Conservation (phyloP, 148 eudicot genomes). For the Selenicereus undatus region DNA sequence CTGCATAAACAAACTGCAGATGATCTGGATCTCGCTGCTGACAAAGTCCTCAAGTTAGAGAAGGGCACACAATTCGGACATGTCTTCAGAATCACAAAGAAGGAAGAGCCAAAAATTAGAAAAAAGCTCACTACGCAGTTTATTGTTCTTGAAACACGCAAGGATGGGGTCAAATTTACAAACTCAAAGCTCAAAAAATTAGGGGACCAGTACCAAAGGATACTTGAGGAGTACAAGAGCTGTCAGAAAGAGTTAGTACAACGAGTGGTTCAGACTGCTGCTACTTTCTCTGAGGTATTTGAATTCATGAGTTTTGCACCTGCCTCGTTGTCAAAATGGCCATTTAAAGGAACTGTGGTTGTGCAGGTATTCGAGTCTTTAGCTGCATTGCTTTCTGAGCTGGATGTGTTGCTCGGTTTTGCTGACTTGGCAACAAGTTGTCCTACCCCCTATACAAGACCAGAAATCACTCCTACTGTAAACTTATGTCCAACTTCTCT, state of each 20-base stretch:
- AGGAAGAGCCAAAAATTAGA: slow-evolving; percentile 93
- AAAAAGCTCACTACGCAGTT: slow-evolving; percentile 84
- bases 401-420: slow-evolving; percentile 95
- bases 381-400: slow-evolving; percentile 64
- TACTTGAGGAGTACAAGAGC: slow-evolving; percentile 73
- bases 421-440: slow-evolving; percentile 90
- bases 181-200: slow-evolving; percentile 81
- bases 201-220: slow-evolving; percentile 78
- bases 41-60: slow-evolving; percentile 79
- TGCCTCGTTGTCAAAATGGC: slow-evolving; percentile 16
- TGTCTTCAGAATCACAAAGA: slow-evolving; percentile 95
- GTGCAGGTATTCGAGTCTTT: slow-evolving; percentile 80
- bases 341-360: slow-evolving; percentile 16
- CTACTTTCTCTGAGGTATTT: slow-evolving; percentile 77
- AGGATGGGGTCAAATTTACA: slow-evolving; percentile 96
- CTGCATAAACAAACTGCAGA: slow-evolving; percentile 69
- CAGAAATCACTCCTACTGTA: slow-evolving; percentile 80
- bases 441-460: slow-evolving; percentile 88
- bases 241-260: slow-evolving; percentile 85
- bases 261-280: slow-evolving; percentile 75
- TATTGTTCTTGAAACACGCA: slow-evolving; percentile 91
- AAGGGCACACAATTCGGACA: slow-evolving; percentile 98
- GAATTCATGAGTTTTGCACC: slow-evolving; percentile 4
- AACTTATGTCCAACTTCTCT: slow-evolving; percentile 17
- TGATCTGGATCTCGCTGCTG: slow-evolving; percentile 85